Base-by-base conservation (phyloP, 306 rosid species). In the Albizia julibrissin region DNA sequence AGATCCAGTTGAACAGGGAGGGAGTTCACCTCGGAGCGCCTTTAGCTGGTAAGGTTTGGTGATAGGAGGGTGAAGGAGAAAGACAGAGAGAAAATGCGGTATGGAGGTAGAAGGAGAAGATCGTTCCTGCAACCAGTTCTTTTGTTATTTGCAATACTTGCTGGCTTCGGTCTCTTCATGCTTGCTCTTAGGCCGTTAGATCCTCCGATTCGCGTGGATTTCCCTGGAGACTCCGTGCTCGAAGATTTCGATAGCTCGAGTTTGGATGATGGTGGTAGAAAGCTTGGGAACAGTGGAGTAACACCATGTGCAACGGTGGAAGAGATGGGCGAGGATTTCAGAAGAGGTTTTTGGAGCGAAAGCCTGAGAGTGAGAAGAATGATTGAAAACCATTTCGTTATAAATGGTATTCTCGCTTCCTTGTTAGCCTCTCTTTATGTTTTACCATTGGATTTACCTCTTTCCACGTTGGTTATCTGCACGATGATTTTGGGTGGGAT, bases 221-320 rank as follows among this genome's bases (percentile, higher is more conserved):
- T 88, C 46, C 86, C 85, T 0, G 49, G 78, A 42, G 81, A 76
- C 16, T 58, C 40, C 69, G 83, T 47, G 43, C 62, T 80, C n/a
- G 64, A 44, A n/a, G 85, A 75, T 46, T 88, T 46, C 4, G 82
- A 85, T 58, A 77, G 46, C 46, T 79, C 87, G 2, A 73, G 34
- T 47, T 74, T 86, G 34, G 79, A 75, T 21, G 84, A 34, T 26
- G 79, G 22, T 46, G 81, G 61, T 29, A 42, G 46, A 5, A 71
- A 29, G 58, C 34, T 13, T 58, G 16, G 54, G 21, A 65, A 42
- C 76, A 37, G 40, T 22, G 74, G 80, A 31, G 85, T 52, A 81
- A 80, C 82, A 40, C 31, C 89, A 66, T 95, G 99, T 67, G 94
- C 92, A 6, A 90, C 94, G 80, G 98, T 95, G 88, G 97, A 93